Conservation (phyloP, 2,329 filamentous ascomycete species). For the Hyphodiscus sp. region DNA sequence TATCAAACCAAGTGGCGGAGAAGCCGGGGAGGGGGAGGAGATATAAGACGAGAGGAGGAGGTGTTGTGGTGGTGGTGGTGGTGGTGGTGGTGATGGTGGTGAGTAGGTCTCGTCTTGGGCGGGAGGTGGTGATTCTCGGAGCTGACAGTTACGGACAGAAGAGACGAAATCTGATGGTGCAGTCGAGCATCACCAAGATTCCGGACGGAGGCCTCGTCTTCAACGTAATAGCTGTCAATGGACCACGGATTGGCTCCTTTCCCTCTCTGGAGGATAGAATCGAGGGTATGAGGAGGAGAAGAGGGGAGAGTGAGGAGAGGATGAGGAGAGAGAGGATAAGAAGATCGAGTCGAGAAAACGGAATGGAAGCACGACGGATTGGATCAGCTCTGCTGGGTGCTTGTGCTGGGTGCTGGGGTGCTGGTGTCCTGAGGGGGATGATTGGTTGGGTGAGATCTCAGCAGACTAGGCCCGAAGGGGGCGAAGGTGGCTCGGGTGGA, state of each 20-base stretch:
- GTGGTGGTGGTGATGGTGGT: neutral
- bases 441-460: neutral
- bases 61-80: neutral
- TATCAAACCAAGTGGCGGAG: neutral
- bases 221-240: conserved; percentile 22
- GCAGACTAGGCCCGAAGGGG: neutral
- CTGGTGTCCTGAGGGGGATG: neutral
- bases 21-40: neutral
- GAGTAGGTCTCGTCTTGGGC: conserved; percentile 11
- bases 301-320: conserved; percentile 12
- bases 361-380: conserved; percentile 2
- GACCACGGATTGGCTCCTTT: conserved; percentile 13
- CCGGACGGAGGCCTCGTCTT: conserved; percentile 6
- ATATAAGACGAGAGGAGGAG: conserved; percentile 1
- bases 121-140: conserved; percentile 7
- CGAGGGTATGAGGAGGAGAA: conserved; percentile 12
- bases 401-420: too few relatives aligned
- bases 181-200: conserved; percentile 13
- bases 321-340: conserved; percentile 16
- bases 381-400: neutral
- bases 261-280: conserved; percentile 12
- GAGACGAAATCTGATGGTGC: conserved; percentile 16
- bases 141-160: conserved; percentile 24
- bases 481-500: neutral
- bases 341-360: conserved; percentile 3